Evolutionary conservation across 805 yeast genomes (phyloP), one percentile per base, ranked within the genome.

Genomic region (Candida sonorensis): DNA sequence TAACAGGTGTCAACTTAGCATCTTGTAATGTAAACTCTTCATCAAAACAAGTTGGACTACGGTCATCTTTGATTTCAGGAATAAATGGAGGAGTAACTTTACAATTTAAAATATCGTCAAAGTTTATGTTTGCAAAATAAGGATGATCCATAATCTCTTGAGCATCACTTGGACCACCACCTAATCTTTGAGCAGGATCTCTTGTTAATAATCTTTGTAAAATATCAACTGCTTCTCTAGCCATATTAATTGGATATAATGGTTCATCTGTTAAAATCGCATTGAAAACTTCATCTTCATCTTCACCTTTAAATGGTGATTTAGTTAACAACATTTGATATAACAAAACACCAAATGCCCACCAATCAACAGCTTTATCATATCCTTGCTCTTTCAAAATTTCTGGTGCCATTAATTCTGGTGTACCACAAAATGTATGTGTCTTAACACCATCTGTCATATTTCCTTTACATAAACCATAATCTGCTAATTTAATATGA

Each of bases 351-450:
- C 99, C 99, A 67, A 88, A 86, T 1, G 98, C 97, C 98, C 98
- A 92, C 98, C 98, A 92, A 61, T 92, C 99, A 34, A 92, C 98
- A 24, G 92, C 82, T 51, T 94, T 77, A 33, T 87, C 92, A 51
- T 92, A 92, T 38, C 79, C 82, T 57, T 88, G 94, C 34, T 92
- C 97, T 42, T 85, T 79, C 51, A 92, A 67, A 45, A 92, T 90
- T 59, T 92, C 99, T 0, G 99, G 99, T 1, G 98, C 99, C 95
- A 92, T 92, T 46, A 92, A 84, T 58, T 92, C 98, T 0, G 99
- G 99, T 3, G 99, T 92, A 47, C 99, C 98, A 66, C 98, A 92
- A 65, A 90, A 92, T 0, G 98, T 92, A 4, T 85, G 79, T 0
- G 97, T 92, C 13, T 88, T 85, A 45, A 72, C 76, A 10, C 86